Percentiles rank a stretch among this genome's conserved stretches.
Evolutionary conservation across 306 rosid species (phyloP).

Genomic region (Carpinus viminea): DNA sequence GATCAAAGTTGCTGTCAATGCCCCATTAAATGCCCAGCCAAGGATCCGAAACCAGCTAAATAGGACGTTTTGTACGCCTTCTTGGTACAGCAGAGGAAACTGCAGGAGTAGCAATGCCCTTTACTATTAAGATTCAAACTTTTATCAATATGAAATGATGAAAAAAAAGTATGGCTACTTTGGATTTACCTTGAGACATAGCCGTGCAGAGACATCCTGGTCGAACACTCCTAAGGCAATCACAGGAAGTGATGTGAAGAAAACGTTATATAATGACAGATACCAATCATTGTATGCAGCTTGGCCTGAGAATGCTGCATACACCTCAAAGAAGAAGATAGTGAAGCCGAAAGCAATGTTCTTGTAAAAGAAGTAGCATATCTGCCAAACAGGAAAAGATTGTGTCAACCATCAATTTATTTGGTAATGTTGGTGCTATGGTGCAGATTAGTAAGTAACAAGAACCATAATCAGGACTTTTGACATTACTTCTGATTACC

Average conservation of each 20-base stretch:
- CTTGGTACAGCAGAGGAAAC: slow-evolving; percentile 95
- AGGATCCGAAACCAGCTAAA: slow-evolving; percentile 84
- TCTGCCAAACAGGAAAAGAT: slow-evolving; percentile 49
- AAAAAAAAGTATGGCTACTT: not conserved
- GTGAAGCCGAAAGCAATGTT: slow-evolving; percentile 87
- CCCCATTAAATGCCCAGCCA: slow-evolving; percentile 81
- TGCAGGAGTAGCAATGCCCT: slow-evolving; percentile 30
- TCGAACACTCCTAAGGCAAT: slow-evolving; percentile 95
- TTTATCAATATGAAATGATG: not conserved
- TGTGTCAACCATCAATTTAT: slow-evolving; percentile 23
- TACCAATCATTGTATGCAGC: slow-evolving; percentile 89
- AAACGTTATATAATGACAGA: slow-evolving; percentile 78
- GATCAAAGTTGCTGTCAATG: slow-evolving; percentile 50
- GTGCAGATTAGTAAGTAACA: not conserved
- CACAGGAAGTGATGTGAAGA: slow-evolving; percentile 98
- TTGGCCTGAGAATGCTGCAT: slow-evolving; percentile 91
- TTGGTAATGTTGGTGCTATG: not conserved
- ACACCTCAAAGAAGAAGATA: slow-evolving; percentile 74
- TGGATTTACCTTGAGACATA: slow-evolving; percentile 74
- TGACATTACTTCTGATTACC: too few species aligned
- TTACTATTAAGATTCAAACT: not conserved
- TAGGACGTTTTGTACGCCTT: slow-evolving; percentile 81
- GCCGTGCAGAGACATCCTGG: slow-evolving; percentile 79
- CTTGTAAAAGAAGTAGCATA: slow-evolving; percentile 98
- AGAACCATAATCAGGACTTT: not conserved